Conservation (phyloP, 805 yeast genomes). For the Sugiyamaella valdiviana region DNA sequence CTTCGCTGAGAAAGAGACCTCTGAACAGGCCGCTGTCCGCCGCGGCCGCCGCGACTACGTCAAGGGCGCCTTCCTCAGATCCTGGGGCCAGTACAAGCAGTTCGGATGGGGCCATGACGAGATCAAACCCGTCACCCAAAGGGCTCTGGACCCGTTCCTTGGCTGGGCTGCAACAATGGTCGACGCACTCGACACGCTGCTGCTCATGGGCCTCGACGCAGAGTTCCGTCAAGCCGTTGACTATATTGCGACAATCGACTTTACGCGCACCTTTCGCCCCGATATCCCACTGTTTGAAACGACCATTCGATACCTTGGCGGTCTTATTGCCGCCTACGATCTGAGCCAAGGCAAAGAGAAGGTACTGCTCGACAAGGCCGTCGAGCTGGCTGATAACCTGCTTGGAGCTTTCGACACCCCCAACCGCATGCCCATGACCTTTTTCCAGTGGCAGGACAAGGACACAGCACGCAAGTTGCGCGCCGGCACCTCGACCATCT, state of each 20-base stretch:
- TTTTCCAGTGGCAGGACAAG: constrained; percentile 37
- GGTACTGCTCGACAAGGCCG: constrained; percentile 37
- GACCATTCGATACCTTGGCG: constrained; percentile 47
- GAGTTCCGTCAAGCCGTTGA: constrained; percentile 38
- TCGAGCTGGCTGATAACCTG: constrained; percentile 43
- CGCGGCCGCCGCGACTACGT: constrained; percentile 30
- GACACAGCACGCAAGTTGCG: constrained; percentile 18
- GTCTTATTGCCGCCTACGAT: constrained; percentile 48
- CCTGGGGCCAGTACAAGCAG: constrained; percentile 42
- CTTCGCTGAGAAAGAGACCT: constrained; percentile 17
- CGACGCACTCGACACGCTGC: constrained; percentile 48
- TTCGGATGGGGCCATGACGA: constrained; percentile 45
- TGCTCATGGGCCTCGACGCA: constrained; percentile 38
- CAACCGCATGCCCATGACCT: constrained; percentile 46
- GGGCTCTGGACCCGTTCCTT: constrained; percentile 35
- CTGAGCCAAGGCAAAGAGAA: constrained; percentile 34
- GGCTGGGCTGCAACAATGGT: constrained; percentile 51
- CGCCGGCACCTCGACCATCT: constrained; percentile 28
- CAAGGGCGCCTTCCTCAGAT: constrained; percentile 34
- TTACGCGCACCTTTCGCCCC: constrained; percentile 36
- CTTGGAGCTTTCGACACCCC: constrained; percentile 56
- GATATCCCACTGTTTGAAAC: constrained; percentile 47
- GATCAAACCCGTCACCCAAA: constrained; percentile 35
- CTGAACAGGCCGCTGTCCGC: constrained; percentile 16
- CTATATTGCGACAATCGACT: constrained; percentile 36